Base-by-base conservation (phyloP, 2,329 filamentous ascomycete genomes). In the Tolypocladium nubicola region DNA sequence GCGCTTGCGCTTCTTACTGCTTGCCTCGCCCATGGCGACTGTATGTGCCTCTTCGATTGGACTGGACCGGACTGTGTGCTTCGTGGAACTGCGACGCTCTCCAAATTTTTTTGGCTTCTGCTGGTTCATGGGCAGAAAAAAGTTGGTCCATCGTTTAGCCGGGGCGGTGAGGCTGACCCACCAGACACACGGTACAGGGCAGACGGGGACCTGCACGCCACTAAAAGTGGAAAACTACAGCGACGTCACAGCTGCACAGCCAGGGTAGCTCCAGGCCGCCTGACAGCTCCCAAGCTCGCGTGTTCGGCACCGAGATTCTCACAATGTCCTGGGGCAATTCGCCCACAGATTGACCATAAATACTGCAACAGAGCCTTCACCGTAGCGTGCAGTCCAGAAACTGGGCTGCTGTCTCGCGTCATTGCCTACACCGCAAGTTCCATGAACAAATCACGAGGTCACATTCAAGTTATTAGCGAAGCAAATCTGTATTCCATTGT, bases 1-100 rank as follows among this genome's bases (percentile, higher is more conserved):
- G 60, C 79, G 74, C 71, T 84, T 84, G 58, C 81, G 75, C 70
- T 85, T 84, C 66, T 79, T 79, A 58, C 65, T 70, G 59, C 68
- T 73, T 43, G 66, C 58, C 53, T 73, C 70, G 38, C 69, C 70
- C 75, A 78, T 79, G 41, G 30, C 57, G 30, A 45, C 53, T 47
- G 10, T n/a, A 10, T 19, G 23, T 45, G 53, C 53, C 53, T 16
- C 53, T 43, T 30, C 40, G 40, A n/a, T 19, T 41, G 7, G 19
- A 30, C 30, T 5, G 40, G 39, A 38, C 11, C 23, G 41, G n/a
- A 39, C 38, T 35, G 54, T 54, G 39, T 37, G 50, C 49, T 40
- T 53, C 40, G 38, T 37, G 30, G 14, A 49, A n/a, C 2, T 16
- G 66, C 64, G 65, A 65, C 67, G 64, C 55, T 41, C 55, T 58